Base-by-base conservation (phyloP, 2,329 filamentous ascomycete species). In the Alternaria angustiovoidea region DNA sequence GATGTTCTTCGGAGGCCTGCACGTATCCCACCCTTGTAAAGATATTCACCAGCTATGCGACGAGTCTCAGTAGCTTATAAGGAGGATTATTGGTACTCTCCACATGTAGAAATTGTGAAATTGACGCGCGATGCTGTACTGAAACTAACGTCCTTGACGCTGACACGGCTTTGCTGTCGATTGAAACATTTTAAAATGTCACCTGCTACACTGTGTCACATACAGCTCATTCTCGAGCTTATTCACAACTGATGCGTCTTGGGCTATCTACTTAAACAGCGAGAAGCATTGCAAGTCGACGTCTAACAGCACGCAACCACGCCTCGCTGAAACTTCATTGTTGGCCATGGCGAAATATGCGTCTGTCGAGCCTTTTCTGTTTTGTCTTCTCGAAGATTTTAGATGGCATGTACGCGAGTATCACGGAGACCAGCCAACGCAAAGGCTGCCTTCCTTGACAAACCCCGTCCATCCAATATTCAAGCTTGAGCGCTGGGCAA, bases 381-480 rank as follows among this genome's bases (percentile, higher is more conserved):
- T 22, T 22, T 18, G 9, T 4, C 18, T 41, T 41, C 18, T 41
- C 11, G 9, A 2, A 12, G 38, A 22, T 4, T 41, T 41, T 18
- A 41, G 12, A 3, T 41, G 38, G 38, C 38, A 41, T 41, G 38
- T 41, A 12, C 18, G 26, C 20, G 36, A 61, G 28, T 52, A 41
- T 22, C 7, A 41, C 9, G 18, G 38, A n/a, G 0, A 12, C 18
- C 38, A 41, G 5, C 38, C 38, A 22, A 41, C 38, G 11, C 38
- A 41, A 41, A 41, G 38, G 7, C 38, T 22, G 2, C 48, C 55
- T 1, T 54, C 48, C 8, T 46, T 73, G 14, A 32, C 20, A 3
- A 70, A 71, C 32, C 30, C 51, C 0, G 57, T 73, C 4, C 60
- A 63, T 8, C 65, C 66, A 1, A 61, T 70, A 28, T 68, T 72